Evolutionary conservation across 495 filamentous ascomycete species (phyloP).

Genomic region (Apodospora peruviana): DNA sequence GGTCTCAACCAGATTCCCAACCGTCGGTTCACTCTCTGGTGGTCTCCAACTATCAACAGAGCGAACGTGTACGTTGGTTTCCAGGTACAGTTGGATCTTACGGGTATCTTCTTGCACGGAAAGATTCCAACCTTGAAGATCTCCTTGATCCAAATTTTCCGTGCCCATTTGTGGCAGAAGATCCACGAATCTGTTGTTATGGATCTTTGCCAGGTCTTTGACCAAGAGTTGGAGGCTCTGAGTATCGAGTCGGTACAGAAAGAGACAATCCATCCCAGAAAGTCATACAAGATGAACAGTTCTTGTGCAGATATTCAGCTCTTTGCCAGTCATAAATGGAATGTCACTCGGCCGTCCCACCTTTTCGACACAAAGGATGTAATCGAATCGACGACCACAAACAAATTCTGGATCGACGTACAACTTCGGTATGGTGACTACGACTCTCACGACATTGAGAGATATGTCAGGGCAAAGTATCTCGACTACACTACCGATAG

Average conservation of each 20-base stretch:
- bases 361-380: slow-evolving; percentile 95
- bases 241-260: slow-evolving; percentile 99
- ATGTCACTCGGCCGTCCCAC: slow-evolving; percentile 86
- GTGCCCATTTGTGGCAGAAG: slow-evolving; percentile 99
- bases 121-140: slow-evolving; percentile 99
- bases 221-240: slow-evolving; percentile 92
- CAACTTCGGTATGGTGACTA: slow-evolving; percentile 98
- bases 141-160: slow-evolving; percentile 98
- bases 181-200: slow-evolving; percentile 99
- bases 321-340: slow-evolving; percentile 99
- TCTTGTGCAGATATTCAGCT: slow-evolving; percentile 97
- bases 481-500: slow-evolving; percentile 98
- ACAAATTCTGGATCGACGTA: slow-evolving; percentile 99
- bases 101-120: slow-evolving; percentile 98
- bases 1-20: slow-evolving; percentile 99
- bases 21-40: slow-evolving; percentile 98
- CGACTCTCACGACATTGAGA: slow-evolving; percentile 97
- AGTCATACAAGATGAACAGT: slow-evolving; percentile 99
- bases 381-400: slow-evolving; percentile 91
- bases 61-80: slow-evolving; percentile 91
- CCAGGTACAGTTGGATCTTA: slow-evolving; percentile 97
- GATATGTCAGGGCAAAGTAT: slow-evolving; percentile 97
- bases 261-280: slow-evolving; percentile 98
- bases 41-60: slow-evolving; percentile 78
- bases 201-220: slow-evolving; percentile 99